These are phyloP conservation scores for Aspergillus fijiensis DNA, from an alignment of 2,329 filamentous ascomycete species.

Conservation along the genomic window DNA sequence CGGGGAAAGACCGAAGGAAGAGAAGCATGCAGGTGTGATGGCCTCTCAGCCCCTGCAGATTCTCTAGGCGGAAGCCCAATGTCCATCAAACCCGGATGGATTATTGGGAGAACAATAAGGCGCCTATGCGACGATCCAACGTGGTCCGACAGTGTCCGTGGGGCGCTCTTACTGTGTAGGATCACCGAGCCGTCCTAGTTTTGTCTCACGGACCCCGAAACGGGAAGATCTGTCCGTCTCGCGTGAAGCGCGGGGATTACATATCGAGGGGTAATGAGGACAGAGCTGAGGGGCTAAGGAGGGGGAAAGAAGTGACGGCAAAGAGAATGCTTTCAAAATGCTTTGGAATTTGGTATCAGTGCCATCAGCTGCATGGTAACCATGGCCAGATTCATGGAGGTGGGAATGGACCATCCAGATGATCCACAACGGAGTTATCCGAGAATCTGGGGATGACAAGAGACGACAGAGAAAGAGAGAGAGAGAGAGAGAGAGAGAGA, in stretches of 20 bases:
- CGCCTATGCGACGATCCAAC: constrained; percentile 17
- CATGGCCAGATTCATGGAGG: neutral
- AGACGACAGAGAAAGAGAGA: neutral
- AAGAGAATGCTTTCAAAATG: neutral
- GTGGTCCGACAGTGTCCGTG: constrained; percentile 13
- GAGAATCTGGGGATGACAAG: neutral
- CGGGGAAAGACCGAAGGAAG: neutral
- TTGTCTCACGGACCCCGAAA: constrained; percentile 16
- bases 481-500: neutral
- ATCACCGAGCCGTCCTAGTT: constrained; percentile 1
- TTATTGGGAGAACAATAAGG: constrained; percentile 3
- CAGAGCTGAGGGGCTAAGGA: neutral
- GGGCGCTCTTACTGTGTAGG: constrained; percentile 6
- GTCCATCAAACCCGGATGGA: constrained; percentile 9
- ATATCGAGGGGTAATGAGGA: neutral
- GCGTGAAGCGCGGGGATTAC: constrained; percentile 10
- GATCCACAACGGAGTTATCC: neutral
- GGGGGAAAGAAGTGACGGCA: neutral
- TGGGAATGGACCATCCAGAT: neutral
- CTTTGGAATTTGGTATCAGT: neutral
- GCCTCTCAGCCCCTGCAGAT: constrained; percentile 8
- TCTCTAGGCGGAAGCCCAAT: constrained; percentile 6
- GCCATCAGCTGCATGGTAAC: neutral
- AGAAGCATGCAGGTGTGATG: neutral
- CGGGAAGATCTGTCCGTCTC: constrained; percentile 8